Conservation (phyloP, 441 rosid genomes). For the Populus trichocarpa region DNA sequence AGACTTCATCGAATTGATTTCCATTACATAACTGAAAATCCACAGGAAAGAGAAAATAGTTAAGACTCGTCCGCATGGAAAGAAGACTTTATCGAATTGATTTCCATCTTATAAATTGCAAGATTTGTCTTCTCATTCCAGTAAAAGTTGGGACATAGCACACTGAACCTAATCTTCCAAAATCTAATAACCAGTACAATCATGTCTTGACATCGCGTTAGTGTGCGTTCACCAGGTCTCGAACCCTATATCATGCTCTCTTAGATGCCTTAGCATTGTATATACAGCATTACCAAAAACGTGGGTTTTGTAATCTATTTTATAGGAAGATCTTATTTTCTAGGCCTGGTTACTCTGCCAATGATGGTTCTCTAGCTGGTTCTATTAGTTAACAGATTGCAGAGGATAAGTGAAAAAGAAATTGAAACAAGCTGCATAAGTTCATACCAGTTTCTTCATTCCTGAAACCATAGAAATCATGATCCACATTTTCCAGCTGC, state of each 20-base stretch:
- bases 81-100: too few relatives aligned
- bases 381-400: conserved; percentile 17
- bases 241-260: conserved; percentile 1
- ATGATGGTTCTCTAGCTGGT: conserved; percentile 45
- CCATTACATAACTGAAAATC: too few relatives aligned
- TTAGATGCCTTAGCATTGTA: conserved; percentile 1
- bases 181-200: neutral
- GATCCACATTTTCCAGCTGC: conserved; percentile 79
- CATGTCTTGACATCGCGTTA: neutral
- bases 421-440: conserved; percentile 1
- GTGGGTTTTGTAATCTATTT: neutral
- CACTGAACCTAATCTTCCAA: conserved; percentile 1
- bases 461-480: conserved; percentile 84
- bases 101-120: too few relatives aligned
- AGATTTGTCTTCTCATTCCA: neutral
- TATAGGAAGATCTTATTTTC: neutral
- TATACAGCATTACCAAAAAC: neutral
- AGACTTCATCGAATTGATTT: too few relatives aligned
- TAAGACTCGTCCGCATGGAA: too few relatives aligned
- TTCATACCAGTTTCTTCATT: conserved; percentile 86
- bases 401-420: neutral
- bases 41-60: too few relatives aligned
- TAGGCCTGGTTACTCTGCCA: conserved; percentile 34
- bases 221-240: conserved; percentile 3
- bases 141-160: neutral